A percentile compares a stretch with the other conserved stretches of the same genome.
Evolutionary conservation across 108 stramenopile genomes (phyloP).

Genomic region (Nitzschia sp.): DNA sequence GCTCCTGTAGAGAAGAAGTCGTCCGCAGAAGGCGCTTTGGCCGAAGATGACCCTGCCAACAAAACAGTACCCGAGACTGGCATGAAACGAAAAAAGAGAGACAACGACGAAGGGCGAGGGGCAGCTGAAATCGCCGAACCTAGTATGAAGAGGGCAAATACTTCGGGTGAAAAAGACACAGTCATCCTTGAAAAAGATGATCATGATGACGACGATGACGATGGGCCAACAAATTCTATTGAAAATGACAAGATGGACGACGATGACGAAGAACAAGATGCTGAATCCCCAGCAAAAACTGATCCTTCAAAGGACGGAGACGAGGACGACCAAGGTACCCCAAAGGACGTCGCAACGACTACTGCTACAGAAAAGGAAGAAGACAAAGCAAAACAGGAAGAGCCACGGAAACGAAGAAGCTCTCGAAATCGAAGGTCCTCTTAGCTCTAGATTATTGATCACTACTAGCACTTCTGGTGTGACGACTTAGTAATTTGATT

Average conservation of each 20-base stretch:
- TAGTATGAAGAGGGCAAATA: background rate
- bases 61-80: background rate
- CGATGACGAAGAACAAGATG: background rate
- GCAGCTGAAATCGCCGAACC: background rate
- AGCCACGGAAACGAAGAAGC: conserved; percentile 7
- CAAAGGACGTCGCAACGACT: background rate
- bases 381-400: conserved; percentile 1
- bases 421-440: conserved; percentile 11
- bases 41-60: too few relatives aligned
- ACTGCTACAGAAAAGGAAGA: background rate
- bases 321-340: background rate
- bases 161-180: background rate
- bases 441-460: too few relatives aligned
- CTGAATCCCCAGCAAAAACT: background rate
- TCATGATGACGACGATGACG: background rate
- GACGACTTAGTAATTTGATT: background rate
- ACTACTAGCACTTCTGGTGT: too few relatives aligned
- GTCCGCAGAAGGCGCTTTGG: too few relatives aligned
- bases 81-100: background rate
- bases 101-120: background rate
- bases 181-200: background rate
- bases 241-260: background rate
- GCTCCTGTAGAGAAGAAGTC: too few relatives aligned
- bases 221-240: background rate
- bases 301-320: background rate